Evolutionary conservation across 1,139 yeast species (phyloP).

Genomic region (Arxiozyma bovina): DNA sequence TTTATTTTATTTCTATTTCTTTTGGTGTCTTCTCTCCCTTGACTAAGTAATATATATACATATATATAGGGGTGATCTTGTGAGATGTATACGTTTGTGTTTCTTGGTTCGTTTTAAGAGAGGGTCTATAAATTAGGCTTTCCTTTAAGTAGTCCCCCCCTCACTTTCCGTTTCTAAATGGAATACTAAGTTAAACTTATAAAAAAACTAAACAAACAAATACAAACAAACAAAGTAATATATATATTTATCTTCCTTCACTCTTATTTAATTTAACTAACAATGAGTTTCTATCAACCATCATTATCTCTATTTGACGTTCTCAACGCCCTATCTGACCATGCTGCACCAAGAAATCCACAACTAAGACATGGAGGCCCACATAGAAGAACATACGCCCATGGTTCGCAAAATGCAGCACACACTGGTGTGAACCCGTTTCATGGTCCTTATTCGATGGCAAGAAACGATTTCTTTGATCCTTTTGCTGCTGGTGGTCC

Average conservation of each 20-base stretch:
- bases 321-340: conserved; percentile 22
- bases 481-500: conserved; percentile 2
- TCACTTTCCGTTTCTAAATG: too few relatives aligned
- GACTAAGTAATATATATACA: too few relatives aligned
- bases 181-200: too few relatives aligned
- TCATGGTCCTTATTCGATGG: conserved; percentile 5
- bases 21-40: too few relatives aligned
- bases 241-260: too few relatives aligned
- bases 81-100: too few relatives aligned
- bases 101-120: too few relatives aligned
- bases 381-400: background rate
- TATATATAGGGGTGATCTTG: too few relatives aligned
- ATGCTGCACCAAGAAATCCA: conserved; percentile 12
- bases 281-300: conserved; percentile 29
- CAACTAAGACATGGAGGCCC: conserved; percentile 4
- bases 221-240: background rate
- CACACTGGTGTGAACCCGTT: conserved; percentile 1
- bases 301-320: conserved; percentile 27
- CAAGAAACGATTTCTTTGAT: background rate
- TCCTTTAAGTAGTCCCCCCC: too few relatives aligned
- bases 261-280: background rate
- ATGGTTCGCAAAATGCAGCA: background rate
- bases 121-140: too few relatives aligned
- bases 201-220: background rate
- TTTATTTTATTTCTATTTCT: too few relatives aligned